Percentiles rank a stretch among this genome's conserved stretches.
Conservation (phyloP, 139 green algal species). For the Micractinium sp. region DNA sequence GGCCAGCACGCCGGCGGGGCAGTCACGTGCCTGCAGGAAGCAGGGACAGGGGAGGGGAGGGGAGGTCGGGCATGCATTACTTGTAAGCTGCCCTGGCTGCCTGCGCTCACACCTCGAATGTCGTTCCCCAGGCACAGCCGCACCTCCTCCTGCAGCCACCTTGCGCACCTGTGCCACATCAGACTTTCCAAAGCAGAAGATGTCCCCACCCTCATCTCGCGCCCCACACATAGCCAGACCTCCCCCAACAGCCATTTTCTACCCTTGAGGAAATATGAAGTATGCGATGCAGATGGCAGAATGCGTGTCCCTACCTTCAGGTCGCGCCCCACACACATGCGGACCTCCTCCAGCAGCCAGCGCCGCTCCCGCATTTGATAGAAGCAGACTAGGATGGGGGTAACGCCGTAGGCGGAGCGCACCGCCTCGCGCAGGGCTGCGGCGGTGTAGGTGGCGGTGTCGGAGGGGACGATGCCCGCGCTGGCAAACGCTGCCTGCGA, state of each 20-base stretch:
- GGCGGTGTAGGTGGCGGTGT: background rate
- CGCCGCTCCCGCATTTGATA: background rate
- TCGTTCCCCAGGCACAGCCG: too few relatives aligned
- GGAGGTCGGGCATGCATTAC: background rate
- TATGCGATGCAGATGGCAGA: too few relatives aligned
- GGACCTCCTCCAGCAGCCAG: slow-evolving; percentile 64
- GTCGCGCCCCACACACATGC: slow-evolving; percentile 58
- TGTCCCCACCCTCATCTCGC: too few relatives aligned
- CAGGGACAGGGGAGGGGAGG: background rate
- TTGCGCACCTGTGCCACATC: too few relatives aligned
- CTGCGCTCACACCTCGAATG: too few relatives aligned
- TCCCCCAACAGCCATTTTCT: too few relatives aligned
- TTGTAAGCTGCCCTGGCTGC: too few relatives aligned
- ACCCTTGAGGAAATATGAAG: too few relatives aligned
- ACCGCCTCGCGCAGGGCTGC: background rate
- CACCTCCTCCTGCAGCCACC: too few relatives aligned
- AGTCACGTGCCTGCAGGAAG: background rate
- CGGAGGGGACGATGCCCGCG: background rate
- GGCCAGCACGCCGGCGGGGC: background rate
- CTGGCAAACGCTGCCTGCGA: background rate
- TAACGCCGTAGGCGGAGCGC: slow-evolving; percentile 41
- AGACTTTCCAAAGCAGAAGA: too few relatives aligned
- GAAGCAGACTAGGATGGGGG: slow-evolving; percentile 54
- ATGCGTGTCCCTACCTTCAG: slow-evolving; percentile 33
- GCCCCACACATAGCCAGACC: too few relatives aligned